These are phyloP conservation scores for Didymella keratinophila DNA, from an alignment of 2,329 filamentous ascomycete genomes.

Conservation along the genomic window DNA sequence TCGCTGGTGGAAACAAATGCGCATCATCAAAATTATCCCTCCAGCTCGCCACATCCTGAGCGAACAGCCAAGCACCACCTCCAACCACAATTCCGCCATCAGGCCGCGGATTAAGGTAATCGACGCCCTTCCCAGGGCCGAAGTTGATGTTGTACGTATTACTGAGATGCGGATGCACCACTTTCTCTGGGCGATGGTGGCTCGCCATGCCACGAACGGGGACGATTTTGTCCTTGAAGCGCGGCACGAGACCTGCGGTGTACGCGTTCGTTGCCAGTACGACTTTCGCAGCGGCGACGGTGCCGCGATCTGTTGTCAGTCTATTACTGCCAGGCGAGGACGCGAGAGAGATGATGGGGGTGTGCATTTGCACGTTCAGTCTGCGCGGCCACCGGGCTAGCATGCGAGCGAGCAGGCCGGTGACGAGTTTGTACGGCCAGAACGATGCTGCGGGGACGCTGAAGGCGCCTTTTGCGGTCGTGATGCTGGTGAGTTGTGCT, in stretches of 20 bases:
- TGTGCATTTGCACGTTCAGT: constrained; percentile 39
- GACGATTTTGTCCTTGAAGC: constrained; percentile 51
- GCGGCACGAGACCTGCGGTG: constrained; percentile 33
- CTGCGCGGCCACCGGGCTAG: constrained; percentile 20
- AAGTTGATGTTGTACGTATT: constrained; percentile 41
- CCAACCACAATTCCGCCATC: constrained; percentile 27
- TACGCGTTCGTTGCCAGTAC: constrained; percentile 43
- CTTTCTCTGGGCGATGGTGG: constrained; percentile 23
- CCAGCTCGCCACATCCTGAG: constrained; percentile 51
- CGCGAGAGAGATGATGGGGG: constrained; percentile 22
- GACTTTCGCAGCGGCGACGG: constrained; percentile 28
- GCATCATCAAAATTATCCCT: constrained; percentile 58
- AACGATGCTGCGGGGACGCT: constrained; percentile 27
- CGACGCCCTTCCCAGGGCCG: constrained; percentile 9
- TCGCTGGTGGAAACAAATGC: constrained; percentile 52
- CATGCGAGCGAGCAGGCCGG: constrained; percentile 28
- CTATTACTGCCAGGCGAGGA: constrained; percentile 8
- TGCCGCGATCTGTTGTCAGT: constrained; percentile 33
- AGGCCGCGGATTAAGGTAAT: constrained; percentile 27
- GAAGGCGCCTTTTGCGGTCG: constrained; percentile 30
- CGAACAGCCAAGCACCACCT: constrained; percentile 52
- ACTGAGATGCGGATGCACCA: constrained; percentile 31
- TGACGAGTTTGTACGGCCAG: constrained; percentile 45
- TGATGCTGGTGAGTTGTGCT: constrained; percentile 31
- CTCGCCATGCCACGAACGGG: constrained; percentile 45